These are phyloP conservation scores for Saccharomycopsis vini DNA, from an alignment of 805 yeast species.

Conservation along the genomic window DNA sequence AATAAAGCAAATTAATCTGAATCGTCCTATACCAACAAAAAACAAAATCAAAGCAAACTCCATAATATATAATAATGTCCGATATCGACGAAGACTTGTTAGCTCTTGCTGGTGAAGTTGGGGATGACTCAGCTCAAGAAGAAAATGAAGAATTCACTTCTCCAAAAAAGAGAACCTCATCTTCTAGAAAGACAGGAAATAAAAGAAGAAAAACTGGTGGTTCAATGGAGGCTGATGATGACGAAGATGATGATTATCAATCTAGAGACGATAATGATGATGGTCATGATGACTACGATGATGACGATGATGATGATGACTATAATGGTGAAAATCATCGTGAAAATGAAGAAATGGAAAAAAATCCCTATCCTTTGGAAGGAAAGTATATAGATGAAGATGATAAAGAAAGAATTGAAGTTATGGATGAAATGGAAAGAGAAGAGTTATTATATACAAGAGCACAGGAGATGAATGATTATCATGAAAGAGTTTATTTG, in stretches of 20 bases:
- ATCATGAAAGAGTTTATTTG: conserved; percentile 72
- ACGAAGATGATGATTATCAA: conserved; percentile 27
- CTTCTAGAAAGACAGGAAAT: conserved; percentile 26
- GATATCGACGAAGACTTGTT: conserved; percentile 79
- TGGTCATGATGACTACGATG: conserved; percentile 23
- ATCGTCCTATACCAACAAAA: too few relatives aligned
- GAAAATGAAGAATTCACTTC: conserved; percentile 29
- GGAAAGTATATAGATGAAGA: conserved; percentile 80
- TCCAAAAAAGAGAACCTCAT: conserved; percentile 28
- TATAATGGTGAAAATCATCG: conserved; percentile 31
- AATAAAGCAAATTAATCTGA: too few relatives aligned
- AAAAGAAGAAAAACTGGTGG: conserved; percentile 29
- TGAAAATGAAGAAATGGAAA: conserved; percentile 24
- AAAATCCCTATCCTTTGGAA: conserved; percentile 85
- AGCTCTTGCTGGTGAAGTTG: conserved; percentile 83
- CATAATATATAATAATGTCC: conserved; percentile 52
- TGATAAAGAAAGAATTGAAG: conserved; percentile 56
- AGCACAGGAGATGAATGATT: conserved; percentile 83
- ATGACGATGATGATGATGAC: conserved; percentile 27
- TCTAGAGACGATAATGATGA: conserved; percentile 24
- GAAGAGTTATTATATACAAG: conserved; percentile 89
- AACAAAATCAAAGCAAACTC: too few relatives aligned
- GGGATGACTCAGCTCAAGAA: conserved; percentile 28
- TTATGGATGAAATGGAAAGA: conserved; percentile 85
- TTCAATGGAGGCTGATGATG: conserved; percentile 29